Conservation (phyloP, 164 flowering plant species). For the Cinnamomum chago region DNA sequence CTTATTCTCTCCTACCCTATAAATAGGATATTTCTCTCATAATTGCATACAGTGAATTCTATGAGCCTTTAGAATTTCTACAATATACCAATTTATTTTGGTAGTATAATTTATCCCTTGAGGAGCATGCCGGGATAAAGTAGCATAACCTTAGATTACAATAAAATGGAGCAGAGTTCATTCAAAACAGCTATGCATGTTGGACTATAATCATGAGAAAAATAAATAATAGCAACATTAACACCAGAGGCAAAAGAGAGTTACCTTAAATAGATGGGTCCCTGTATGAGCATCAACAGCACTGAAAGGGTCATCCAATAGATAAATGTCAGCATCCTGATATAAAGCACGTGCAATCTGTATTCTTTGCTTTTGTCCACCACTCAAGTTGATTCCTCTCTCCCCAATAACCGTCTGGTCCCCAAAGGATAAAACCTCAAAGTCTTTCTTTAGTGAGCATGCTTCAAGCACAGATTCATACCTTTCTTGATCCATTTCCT, state of each 20-base stretch:
- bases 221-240: too few relatives aligned
- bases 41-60: too few relatives aligned
- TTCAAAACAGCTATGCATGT: too few relatives aligned
- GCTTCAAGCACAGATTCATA: slow-evolving; percentile 77
- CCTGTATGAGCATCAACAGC: slow-evolving; percentile 97
- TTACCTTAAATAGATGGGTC: slow-evolving; percentile 69
- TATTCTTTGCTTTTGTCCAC: slow-evolving; percentile 91
- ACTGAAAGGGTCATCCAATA: slow-evolving; percentile 91
- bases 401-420: slow-evolving; percentile 87
- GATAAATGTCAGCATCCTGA: slow-evolving; percentile 79
- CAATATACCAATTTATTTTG: too few relatives aligned
- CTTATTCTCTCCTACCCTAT: too few relatives aligned
- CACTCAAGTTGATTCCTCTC: slow-evolving; percentile 88
- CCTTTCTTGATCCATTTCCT: slow-evolving; percentile 58
- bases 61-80: too few relatives aligned
- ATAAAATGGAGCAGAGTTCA: too few relatives aligned
- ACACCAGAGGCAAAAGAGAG: background rate
- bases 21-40: too few relatives aligned
- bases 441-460: slow-evolving; percentile 70
- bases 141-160: too few relatives aligned
- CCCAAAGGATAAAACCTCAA: slow-evolving; percentile 68
- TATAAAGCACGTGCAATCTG: slow-evolving; percentile 88
- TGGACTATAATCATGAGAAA: too few relatives aligned
- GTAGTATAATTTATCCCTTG: too few relatives aligned
- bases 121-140: too few relatives aligned